Conservation (phyloP, 805 yeast genomes). For the Diddensiella santjacobensis region DNA sequence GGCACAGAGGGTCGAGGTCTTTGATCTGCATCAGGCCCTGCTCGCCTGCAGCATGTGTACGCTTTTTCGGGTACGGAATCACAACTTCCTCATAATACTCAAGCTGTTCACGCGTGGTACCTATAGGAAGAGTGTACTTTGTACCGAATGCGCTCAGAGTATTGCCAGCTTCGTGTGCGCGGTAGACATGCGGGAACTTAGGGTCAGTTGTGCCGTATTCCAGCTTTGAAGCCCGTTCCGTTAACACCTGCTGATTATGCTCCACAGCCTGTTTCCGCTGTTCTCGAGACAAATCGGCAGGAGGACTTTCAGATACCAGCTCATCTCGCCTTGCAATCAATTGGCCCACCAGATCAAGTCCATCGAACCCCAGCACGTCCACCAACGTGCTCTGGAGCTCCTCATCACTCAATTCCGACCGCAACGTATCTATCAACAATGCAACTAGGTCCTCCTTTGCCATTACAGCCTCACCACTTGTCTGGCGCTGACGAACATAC, state of each 20-base stretch:
- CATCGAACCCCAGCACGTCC: constrained; percentile 82
- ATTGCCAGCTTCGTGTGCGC: constrained; percentile 50
- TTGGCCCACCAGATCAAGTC: constrained; percentile 70
- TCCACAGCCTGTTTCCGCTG: constrained; percentile 22
- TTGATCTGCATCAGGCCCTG: constrained; percentile 50
- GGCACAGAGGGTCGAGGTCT: constrained; percentile 73
- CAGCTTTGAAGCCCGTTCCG: constrained; percentile 14
- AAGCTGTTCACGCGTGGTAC: constrained; percentile 50
- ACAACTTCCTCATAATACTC: constrained; percentile 71
- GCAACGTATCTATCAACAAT: constrained; percentile 13
- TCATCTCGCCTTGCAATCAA: constrained; percentile 42
- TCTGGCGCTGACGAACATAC: not conserved
- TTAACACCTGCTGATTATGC: constrained; percentile 24
- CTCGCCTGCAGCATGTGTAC: constrained; percentile 18
- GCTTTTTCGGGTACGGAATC: constrained; percentile 68
- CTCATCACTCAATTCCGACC: constrained; percentile 42
- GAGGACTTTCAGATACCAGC: constrained; percentile 13
- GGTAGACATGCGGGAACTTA: constrained; percentile 82
- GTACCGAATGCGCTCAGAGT: constrained; percentile 78
- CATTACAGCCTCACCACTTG: constrained; percentile 2
- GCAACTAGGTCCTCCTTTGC: constrained; percentile 11
- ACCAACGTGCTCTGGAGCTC: constrained; percentile 67
- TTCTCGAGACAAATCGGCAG: constrained; percentile 18
- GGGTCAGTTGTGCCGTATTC: constrained; percentile 8
- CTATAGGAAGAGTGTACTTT: constrained; percentile 72